Conservation (phyloP, 2,329 filamentous ascomycete species). For the Colletotrichum shisoi region DNA sequence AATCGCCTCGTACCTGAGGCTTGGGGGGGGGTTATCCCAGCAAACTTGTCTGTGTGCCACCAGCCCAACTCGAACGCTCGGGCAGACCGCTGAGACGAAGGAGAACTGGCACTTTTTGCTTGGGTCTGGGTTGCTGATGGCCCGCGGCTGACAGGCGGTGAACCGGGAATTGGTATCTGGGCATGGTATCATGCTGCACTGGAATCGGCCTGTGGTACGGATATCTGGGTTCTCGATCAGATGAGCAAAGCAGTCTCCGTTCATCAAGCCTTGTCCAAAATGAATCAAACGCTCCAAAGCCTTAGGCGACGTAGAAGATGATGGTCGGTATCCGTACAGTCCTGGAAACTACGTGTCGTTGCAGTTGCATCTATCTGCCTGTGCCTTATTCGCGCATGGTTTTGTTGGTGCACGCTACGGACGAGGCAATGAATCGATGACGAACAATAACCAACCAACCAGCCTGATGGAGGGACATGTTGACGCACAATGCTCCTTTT, state of each 20-base stretch:
- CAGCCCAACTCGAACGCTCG: slow-evolving; percentile 4
- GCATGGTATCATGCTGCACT: not conserved
- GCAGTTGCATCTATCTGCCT: not conserved
- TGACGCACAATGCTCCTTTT: not conserved
- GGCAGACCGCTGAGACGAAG: slow-evolving; percentile 10
- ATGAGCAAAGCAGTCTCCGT: not conserved
- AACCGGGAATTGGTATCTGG: slow-evolving; percentile 1
- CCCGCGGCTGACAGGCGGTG: slow-evolving; percentile 11
- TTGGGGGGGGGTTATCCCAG: not conserved
- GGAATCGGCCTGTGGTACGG: not conserved
- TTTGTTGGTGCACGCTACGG: slow-evolving; percentile 19
- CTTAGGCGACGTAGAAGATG: too few relatives aligned
- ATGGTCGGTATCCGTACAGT: too few relatives aligned
- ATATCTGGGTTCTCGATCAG: slow-evolving; percentile 3
- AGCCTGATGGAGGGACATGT: not conserved
- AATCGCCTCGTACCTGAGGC: slow-evolving; percentile 10
- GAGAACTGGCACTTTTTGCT: slow-evolving; percentile 4
- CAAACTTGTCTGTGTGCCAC: slow-evolving; percentile 15
- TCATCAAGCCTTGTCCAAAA: not conserved
- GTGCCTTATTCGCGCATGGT: not conserved
- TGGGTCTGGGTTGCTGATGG: slow-evolving; percentile 3
- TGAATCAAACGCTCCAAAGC: not conserved
- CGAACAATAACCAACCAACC: too few relatives aligned
- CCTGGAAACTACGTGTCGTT: too few relatives aligned
- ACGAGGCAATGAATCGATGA: slow-evolving; percentile 4